Evolutionary conservation across 192 early-diverging fungal genomes (phyloP).

Genomic region (Gryganskiella cystojenkinii): DNA sequence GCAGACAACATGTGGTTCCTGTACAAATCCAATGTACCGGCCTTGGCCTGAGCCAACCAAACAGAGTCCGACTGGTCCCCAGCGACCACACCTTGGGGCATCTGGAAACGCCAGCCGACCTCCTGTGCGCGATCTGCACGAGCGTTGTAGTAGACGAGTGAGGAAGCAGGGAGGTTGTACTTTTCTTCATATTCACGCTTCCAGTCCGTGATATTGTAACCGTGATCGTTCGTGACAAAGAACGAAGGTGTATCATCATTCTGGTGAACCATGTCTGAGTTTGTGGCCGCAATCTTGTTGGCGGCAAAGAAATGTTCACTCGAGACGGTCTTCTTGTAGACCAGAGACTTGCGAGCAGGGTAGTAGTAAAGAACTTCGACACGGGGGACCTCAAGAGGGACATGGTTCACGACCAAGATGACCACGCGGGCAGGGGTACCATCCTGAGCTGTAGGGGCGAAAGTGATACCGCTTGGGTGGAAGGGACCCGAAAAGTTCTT

Average conservation of each 20-base stretch:
- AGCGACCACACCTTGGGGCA: conserved; percentile 25
- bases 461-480: conserved; percentile 45
- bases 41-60: conserved; percentile 46
- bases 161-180: conserved; percentile 44
- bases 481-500: conserved; percentile 46
- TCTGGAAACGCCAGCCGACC: conserved; percentile 43
- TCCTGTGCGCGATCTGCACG: conserved; percentile 42
- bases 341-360: conserved; percentile 47
- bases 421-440: conserved; percentile 50
- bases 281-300: conserved; percentile 44
- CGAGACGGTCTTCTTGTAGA: conserved; percentile 52
- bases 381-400: conserved; percentile 38
- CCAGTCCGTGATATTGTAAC: conserved; percentile 51
- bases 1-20: conserved; percentile 33
- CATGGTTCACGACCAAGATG: conserved; percentile 45
- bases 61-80: conserved; percentile 13
- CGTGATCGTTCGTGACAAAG: conserved; percentile 40
- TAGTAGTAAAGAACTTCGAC: conserved; percentile 52
- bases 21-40: conserved; percentile 35
- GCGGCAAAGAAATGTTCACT: conserved; percentile 37
- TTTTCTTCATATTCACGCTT: conserved; percentile 52
- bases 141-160: conserved; percentile 43
- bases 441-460: conserved; percentile 42
- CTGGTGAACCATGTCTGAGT: conserved; percentile 11
- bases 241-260: conserved; percentile 50